These are phyloP conservation scores for Quercus ilex DNA, from an alignment of 306 rosid species.

Conservation along the genomic window DNA sequence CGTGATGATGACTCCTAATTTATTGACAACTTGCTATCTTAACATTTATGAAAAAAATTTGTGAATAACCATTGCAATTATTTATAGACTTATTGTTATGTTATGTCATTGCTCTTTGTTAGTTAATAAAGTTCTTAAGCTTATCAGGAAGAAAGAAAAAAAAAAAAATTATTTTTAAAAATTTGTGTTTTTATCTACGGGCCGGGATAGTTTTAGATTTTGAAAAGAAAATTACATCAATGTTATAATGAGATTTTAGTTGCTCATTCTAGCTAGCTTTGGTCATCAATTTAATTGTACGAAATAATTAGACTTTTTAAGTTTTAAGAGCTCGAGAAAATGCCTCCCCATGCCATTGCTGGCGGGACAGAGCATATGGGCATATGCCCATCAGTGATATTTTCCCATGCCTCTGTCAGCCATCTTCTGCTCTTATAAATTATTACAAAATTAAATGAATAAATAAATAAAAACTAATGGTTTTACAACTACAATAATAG, in stretches of 20 bases:
- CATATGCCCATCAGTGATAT: background rate
- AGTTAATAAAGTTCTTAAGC: background rate
- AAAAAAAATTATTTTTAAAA: background rate
- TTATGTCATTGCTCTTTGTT: too few relatives aligned
- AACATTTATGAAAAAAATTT: too few relatives aligned
- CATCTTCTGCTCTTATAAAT: too few relatives aligned
- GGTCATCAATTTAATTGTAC: background rate
- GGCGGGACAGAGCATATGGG: constrained; percentile 7
- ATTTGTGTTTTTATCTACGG: too few relatives aligned
- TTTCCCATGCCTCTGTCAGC: too few relatives aligned
- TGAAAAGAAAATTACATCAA: background rate
- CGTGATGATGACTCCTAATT: background rate
- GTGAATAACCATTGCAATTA: too few relatives aligned
- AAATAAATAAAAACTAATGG: too few relatives aligned
- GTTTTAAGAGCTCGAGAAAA: constrained; percentile 9
- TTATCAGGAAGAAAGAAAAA: background rate
- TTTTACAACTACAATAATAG: too few relatives aligned
- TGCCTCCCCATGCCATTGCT: constrained; percentile 12
- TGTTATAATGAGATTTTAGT: background rate
- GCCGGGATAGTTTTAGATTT: background rate
- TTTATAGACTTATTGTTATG: too few relatives aligned
- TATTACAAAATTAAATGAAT: too few relatives aligned
- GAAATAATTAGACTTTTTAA: background rate
- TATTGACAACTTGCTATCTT: too few relatives aligned
- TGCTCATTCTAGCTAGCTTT: constrained; percentile 12